These are phyloP conservation scores for Gypsophila paniculata DNA, from an alignment of 179 eudicot genomes.

Conservation along the genomic window DNA sequence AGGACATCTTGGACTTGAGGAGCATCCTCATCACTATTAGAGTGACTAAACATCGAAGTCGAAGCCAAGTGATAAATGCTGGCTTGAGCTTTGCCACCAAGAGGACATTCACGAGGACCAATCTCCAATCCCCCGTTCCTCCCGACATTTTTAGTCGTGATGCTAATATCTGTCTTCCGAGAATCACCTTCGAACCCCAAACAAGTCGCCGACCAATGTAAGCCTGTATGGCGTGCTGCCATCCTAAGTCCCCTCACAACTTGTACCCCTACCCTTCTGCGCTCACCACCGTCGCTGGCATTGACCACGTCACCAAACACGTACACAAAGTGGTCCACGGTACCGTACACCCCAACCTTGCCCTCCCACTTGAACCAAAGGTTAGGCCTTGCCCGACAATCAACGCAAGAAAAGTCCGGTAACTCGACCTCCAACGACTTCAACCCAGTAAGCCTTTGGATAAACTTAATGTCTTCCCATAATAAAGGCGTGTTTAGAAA, in stretches of 20 bases:
- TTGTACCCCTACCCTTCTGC: background rate
- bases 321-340: background rate
- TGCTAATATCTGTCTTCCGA: background rate
- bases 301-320: background rate
- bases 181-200: background rate
- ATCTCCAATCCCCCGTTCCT: slow-evolving; percentile 2
- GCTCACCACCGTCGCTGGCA: background rate
- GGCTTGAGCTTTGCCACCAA: background rate
- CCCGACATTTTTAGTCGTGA: background rate
- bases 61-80: background rate
- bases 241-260: background rate
- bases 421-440: background rate
- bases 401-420: background rate
- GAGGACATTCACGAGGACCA: background rate
- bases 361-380: background rate
- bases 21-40: background rate
- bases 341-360: background rate
- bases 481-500: background rate
- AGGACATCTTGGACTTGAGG: background rate
- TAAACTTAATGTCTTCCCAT: background rate
- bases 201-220: background rate
- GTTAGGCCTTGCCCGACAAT: background rate
- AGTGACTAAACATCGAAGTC: background rate
- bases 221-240: background rate
- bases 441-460: background rate